These are phyloP conservation scores for Corynespora cassiicola DNA, from an alignment of 2,329 filamentous ascomycete genomes.

Conservation along the genomic window DNA sequence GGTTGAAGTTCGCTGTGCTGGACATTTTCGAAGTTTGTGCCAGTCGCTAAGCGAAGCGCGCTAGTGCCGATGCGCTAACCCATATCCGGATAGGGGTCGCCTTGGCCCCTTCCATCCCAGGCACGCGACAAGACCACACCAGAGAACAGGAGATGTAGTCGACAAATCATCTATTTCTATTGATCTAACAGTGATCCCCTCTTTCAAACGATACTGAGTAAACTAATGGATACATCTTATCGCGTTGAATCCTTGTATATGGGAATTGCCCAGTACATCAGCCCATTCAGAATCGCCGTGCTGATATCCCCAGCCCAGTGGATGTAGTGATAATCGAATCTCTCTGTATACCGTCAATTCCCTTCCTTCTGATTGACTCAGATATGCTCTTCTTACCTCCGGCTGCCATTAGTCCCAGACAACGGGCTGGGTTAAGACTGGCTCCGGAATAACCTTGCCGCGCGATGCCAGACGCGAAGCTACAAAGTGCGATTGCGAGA, in stretches of 20 bases:
- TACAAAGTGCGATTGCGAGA: slow-evolving; percentile 31
- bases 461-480: slow-evolving; percentile 30
- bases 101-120: too few relatives aligned
- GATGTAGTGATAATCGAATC: slow-evolving; percentile 41
- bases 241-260: slow-evolving; percentile 23
- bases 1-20: slow-evolving; percentile 14
- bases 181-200: slow-evolving; percentile 3
- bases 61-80: too few relatives aligned
- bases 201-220: neutral
- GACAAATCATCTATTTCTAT: too few relatives aligned
- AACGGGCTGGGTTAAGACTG: slow-evolving; percentile 44
- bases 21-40: slow-evolving; percentile 10
- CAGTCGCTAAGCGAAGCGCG: slow-evolving; percentile 13
- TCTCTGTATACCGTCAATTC: slow-evolving; percentile 19
- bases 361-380: neutral
- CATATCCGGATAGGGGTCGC: too few relatives aligned
- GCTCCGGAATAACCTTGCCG: slow-evolving; percentile 42
- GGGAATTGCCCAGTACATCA: slow-evolving; percentile 35
- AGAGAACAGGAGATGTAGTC: too few relatives aligned
- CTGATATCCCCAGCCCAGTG: slow-evolving; percentile 39
- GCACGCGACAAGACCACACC: too few relatives aligned
- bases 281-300: slow-evolving; percentile 38
- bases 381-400: slow-evolving; percentile 12
- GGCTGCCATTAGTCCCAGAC: slow-evolving; percentile 44
- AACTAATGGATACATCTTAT: neutral